Evolutionary conservation across 176 grass and related monocot species (phyloP), one percentile per base, ranked within the genome.

Genomic region (Triticum monococcum): DNA sequence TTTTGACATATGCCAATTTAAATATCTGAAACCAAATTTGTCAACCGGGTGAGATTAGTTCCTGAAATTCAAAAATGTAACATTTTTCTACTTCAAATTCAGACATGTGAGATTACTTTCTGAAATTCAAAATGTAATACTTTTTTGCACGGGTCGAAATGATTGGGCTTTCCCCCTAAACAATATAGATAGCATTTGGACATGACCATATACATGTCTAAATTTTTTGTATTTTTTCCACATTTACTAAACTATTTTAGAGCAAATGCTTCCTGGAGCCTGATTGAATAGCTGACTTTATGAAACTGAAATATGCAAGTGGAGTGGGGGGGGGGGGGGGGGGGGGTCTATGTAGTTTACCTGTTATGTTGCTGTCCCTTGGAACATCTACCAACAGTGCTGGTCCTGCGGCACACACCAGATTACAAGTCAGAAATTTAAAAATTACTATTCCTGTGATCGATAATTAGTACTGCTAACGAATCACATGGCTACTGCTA

Each of bases 311-410:
- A 14, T 46, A 8, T 26, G 70, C 17, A 54, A 45, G 40, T 43
- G 69, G 5, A 25, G 37, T 12, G 59, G 28, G 12, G n/a, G 59
- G 28, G 12, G 59, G 28, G 12, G 59, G 28, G 12, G 59, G 28
- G 12, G 59, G 28, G 12, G 24, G 17, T 22, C 1, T 37, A 0
- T 45, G 9, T 8, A 36, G 60, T 72, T 52, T 85, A 93, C 95
- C 95, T 86, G 92, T 93, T 74, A 93, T 91, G 84, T 97, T 97
- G 41, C 67, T 93, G 79, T 97, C 71, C 62, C 89, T 90, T 12
- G 92, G 92, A 75, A 93, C 92, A 82, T 97, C 95, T 16, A 95
- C 85, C 84, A 97, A 75, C 60, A 97, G 85, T 3, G 92, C 89
- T 0, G 92, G 95, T 25, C 92, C 95, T 97, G 91, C 82, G 76